Conservation (phyloP, 495 filamentous ascomycete genomes). For the Cenococcum geophilum region DNA sequence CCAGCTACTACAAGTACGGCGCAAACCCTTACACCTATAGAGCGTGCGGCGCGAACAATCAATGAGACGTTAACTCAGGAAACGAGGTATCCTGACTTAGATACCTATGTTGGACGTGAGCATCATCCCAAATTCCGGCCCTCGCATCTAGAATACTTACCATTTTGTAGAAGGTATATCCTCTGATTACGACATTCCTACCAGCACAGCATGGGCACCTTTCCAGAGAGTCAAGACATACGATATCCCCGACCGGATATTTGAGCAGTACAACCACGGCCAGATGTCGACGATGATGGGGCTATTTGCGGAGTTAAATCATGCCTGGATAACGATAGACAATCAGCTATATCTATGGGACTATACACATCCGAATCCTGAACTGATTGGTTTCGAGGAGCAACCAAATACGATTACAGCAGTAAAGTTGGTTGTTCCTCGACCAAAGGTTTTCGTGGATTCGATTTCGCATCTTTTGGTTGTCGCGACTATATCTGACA, state of each 20-base stretch:
- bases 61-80: conserved; percentile 71
- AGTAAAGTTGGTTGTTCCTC: conserved; percentile 75
- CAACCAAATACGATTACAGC: conserved; percentile 76
- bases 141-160: conserved; percentile 7
- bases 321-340: conserved; percentile 94
- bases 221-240: conserved; percentile 79
- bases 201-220: conserved; percentile 68
- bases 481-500: conserved; percentile 75
- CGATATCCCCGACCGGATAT: conserved; percentile 79
- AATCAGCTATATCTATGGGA: conserved; percentile 97
- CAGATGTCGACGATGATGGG: conserved; percentile 84
- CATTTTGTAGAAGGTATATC: conserved; percentile 64
- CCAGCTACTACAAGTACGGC: conserved; percentile 23
- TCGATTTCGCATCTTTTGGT: conserved; percentile 80
- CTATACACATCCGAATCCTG: conserved; percentile 79
- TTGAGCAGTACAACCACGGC: conserved; percentile 80
- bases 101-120: conserved; percentile 84
- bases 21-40: conserved; percentile 55
- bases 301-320: conserved; percentile 83
- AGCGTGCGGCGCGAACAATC: conserved; percentile 76
- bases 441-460: conserved; percentile 72
- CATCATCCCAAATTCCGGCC: not conserved
- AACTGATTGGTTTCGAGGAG: conserved; percentile 88
- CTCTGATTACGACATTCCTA: conserved; percentile 78
- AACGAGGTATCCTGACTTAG: conserved; percentile 78